Evolutionary conservation across 768 basidiomycete species (phyloP).

Genomic region (Tricholoma bakamatsutake): DNA sequence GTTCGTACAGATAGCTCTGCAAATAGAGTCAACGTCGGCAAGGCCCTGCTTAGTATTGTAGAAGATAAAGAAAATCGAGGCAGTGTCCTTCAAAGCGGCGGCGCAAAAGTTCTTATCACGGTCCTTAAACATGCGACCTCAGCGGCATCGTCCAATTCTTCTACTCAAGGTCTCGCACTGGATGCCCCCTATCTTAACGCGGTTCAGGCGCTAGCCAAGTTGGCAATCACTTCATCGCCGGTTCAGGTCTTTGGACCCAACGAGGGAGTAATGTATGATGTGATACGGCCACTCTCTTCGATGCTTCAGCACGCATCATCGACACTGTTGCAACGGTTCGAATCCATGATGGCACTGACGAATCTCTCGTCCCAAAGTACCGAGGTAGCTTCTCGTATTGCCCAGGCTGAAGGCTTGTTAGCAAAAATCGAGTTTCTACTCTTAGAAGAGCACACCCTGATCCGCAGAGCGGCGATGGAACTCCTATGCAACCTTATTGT

Average conservation of each 20-base stretch:
- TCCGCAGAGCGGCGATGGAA: conserved; percentile 86
- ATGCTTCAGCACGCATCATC: conserved; percentile 67
- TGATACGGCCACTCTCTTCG: conserved; percentile 73
- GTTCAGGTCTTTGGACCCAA: conserved; percentile 88
- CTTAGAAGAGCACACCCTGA: conserved; percentile 75
- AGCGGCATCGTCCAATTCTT: conserved; percentile 21
- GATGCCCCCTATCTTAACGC: conserved; percentile 49
- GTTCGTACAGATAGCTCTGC: conserved; percentile 58
- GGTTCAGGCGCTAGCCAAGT: conserved; percentile 87
- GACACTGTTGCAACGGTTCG: conserved; percentile 79
- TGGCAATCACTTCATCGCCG: conserved; percentile 89
- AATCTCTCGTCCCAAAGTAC: conserved; percentile 82
- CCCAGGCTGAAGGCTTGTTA: conserved; percentile 51
- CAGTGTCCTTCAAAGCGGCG: conserved; percentile 70
- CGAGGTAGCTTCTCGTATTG: conserved; percentile 61
- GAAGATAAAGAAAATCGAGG: conserved; percentile 78
- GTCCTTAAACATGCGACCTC: conserved; percentile 48
- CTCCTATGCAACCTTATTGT: conserved; percentile 87
- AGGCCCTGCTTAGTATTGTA: conserved; percentile 61
- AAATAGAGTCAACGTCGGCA: conserved; percentile 53
- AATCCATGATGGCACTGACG: conserved; percentile 93
- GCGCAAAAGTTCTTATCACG: conserved; percentile 56
- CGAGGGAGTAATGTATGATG: conserved; percentile 69
- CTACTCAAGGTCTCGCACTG: conserved; percentile 23
- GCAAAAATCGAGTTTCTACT: conserved; percentile 67